These are phyloP conservation scores for Flaveria linearis DNA, from an alignment of 129 eudicot species.

Conservation along the genomic window DNA sequence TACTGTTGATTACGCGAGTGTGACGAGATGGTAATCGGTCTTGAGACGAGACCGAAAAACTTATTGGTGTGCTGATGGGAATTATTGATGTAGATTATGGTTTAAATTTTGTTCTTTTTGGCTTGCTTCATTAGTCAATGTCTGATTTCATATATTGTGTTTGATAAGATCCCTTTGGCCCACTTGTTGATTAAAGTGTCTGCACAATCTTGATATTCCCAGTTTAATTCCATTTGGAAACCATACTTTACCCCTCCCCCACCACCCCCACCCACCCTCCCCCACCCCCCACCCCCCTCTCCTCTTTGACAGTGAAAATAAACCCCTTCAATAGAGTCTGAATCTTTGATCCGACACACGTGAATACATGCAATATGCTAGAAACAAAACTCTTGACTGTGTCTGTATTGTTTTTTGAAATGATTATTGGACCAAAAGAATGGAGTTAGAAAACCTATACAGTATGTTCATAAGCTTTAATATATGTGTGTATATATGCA, in stretches of 20 bases:
- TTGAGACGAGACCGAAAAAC: neutral
- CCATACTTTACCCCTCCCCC: constrained; percentile 19
- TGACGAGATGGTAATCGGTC: neutral
- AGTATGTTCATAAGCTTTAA: neutral
- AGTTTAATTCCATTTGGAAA: constrained; percentile 44
- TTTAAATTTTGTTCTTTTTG: constrained; percentile 33
- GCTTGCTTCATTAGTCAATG: constrained; percentile 30
- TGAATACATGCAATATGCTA: constrained; percentile 31
- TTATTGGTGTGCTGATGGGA: constrained; percentile 28
- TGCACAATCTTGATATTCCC: constrained; percentile 38
- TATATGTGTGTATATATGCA: no score
- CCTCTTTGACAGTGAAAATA: constrained; percentile 15
- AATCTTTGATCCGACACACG: constrained; percentile 40
- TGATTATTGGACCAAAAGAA: constrained; percentile 21
- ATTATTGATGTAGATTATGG: constrained; percentile 31
- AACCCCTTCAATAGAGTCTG: constrained; percentile 25
- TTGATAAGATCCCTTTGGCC: constrained; percentile 42
- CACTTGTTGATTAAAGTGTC: constrained; percentile 47
- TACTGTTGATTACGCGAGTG: no score
- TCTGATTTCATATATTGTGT: constrained; percentile 30
- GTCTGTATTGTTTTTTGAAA: constrained; percentile 8
- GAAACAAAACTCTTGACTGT: constrained; percentile 15
- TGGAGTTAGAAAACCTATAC: constrained; percentile 1
- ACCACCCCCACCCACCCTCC: no score
- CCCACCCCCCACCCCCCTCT: neutral